A percentile compares a stretch with the other conserved stretches of the same genome.
phyloP scores from a whole-genome alignment of 2,329 filamentous ascomycete genomes.

The Fusarium sp. region DNA sequence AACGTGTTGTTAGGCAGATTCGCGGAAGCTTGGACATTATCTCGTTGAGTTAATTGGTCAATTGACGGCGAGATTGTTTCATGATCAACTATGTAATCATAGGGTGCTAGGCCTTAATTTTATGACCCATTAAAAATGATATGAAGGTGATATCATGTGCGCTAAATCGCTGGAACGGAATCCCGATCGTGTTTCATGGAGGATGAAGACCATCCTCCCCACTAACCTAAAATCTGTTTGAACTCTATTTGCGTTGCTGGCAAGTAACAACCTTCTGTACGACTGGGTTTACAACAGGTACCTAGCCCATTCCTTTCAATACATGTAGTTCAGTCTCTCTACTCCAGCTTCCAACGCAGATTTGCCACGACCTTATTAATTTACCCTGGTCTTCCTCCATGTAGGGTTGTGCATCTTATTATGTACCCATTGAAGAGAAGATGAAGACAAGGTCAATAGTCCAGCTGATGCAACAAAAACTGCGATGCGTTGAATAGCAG shows the following conservation, averaged over 20 bases:
- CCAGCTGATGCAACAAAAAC: constrained; percentile 10
- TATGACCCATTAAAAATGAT: fast-evolving
- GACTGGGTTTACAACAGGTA: too few species aligned
- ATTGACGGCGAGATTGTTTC: not conserved
- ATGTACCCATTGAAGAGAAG: constrained; percentile 2
- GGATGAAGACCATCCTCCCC: too few species aligned
- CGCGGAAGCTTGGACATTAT: fast-evolving
- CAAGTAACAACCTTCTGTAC: too few species aligned
- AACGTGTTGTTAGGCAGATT: not conserved
- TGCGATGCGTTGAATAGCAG: not conserved
- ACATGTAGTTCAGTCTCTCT: not conserved
- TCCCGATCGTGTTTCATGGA: too few species aligned
- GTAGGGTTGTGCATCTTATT: not conserved
- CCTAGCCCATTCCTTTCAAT: too few species aligned
- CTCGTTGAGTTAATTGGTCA: too few species aligned
- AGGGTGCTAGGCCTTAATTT: not conserved
- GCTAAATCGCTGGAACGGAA: not conserved
- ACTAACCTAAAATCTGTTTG: too few species aligned
- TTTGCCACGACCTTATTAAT: not conserved
- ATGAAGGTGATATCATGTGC: fast-evolving
- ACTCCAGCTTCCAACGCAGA: too few species aligned
- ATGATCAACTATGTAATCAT: fast-evolving
- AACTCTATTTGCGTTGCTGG: too few species aligned
- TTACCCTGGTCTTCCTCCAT: not conserved
- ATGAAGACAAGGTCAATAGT: not conserved